Evolutionary conservation across 768 basidiomycete genomes (phyloP).

Genomic region (Suillus cothurnatus): DNA sequence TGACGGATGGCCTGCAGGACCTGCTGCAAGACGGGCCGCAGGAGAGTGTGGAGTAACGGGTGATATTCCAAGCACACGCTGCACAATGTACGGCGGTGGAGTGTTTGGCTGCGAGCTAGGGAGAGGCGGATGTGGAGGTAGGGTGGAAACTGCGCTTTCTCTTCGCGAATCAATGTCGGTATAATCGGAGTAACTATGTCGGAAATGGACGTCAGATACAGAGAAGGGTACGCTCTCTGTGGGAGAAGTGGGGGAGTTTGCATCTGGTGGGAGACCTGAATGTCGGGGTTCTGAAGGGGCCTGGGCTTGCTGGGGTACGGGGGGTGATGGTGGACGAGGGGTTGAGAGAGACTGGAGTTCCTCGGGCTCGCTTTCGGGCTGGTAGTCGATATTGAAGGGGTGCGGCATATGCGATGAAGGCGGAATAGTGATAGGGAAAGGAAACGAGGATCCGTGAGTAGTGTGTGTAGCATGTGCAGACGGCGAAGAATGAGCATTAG

Average conservation of each 20-base stretch:
- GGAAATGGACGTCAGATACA: slow-evolving; percentile 55
- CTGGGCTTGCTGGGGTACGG: slow-evolving; percentile 29
- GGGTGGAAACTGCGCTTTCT: slow-evolving; percentile 35
- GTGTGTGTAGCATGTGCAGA: slow-evolving; percentile 26
- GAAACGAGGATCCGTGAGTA: slow-evolving; percentile 37
- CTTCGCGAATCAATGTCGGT: slow-evolving; percentile 34
- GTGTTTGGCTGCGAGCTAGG: slow-evolving; percentile 29
- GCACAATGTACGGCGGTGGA: slow-evolving; percentile 33
- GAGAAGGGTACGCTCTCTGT: slow-evolving; percentile 60
- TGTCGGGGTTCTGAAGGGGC: slow-evolving; percentile 28
- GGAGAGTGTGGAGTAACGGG: slow-evolving; percentile 21
- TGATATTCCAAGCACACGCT: slow-evolving; percentile 33
- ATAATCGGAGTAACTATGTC: slow-evolving; percentile 40
- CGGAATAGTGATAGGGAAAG: slow-evolving; percentile 49
- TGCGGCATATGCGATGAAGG: slow-evolving; percentile 39
- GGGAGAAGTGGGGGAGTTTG: slow-evolving; percentile 58
- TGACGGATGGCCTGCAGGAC: slow-evolving; percentile 1
- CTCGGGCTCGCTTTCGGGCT: slow-evolving; percentile 11
- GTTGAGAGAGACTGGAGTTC: background rate
- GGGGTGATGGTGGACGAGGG: slow-evolving; percentile 16
- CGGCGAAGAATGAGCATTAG: slow-evolving; percentile 20
- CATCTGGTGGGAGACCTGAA: slow-evolving; percentile 26
- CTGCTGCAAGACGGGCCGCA: background rate
- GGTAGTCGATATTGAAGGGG: slow-evolving; percentile 21
- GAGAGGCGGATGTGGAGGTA: slow-evolving; percentile 47